These are phyloP conservation scores for Helicosporidium sp. DNA, from an alignment of 139 green algal species.

Conservation along the genomic window DNA sequence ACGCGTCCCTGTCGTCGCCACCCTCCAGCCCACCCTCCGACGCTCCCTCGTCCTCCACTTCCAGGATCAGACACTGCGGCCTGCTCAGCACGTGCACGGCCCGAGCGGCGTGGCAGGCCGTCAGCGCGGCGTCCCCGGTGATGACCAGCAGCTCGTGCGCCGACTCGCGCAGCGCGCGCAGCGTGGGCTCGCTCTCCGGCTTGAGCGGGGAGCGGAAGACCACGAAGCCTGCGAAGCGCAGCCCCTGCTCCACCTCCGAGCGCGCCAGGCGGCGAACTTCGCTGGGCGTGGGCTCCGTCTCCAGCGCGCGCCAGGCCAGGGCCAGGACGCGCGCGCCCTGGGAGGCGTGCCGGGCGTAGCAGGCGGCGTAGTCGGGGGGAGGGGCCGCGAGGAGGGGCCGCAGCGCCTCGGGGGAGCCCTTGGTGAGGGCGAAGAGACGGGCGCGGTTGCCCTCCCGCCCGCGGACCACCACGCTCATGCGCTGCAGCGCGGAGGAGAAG, in stretches of 20 bases:
- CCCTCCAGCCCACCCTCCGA: neutral
- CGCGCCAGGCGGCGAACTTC: conserved; percentile 33
- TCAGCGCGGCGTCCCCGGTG: conserved; percentile 74
- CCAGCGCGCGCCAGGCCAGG: conserved; percentile 52
- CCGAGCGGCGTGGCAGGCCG: conserved; percentile 57
- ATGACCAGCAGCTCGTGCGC: conserved; percentile 87
- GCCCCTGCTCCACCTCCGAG: conserved; percentile 33
- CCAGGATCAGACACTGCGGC: conserved; percentile 49
- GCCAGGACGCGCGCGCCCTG: conserved; percentile 80
- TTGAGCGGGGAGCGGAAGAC: conserved; percentile 77
- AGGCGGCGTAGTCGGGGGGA: conserved; percentile 49
- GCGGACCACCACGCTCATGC: conserved; percentile 65
- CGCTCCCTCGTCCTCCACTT: conserved; percentile 12
- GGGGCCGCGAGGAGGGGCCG: conserved; percentile 27
- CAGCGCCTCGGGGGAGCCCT: conserved; percentile 76
- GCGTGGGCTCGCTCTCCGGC: conserved; percentile 51
- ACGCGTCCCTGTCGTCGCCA: neutral
- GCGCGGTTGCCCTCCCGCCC: conserved; percentile 3
- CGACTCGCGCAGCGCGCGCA: conserved; percentile 40
- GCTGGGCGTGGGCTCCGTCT: conserved; percentile 11
- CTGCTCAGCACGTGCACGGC: conserved; percentile 76
- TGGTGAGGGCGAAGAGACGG: conserved; percentile 37
- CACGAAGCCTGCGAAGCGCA: conserved; percentile 64
- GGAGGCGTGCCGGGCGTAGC: conserved; percentile 57
- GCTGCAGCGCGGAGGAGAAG: conserved; percentile 75